Evolutionary conservation across 2,329 filamentous ascomycete genomes (phyloP), one percentile per base, ranked within the genome.

Genomic region (Dactylellina haptotyla): DNA sequence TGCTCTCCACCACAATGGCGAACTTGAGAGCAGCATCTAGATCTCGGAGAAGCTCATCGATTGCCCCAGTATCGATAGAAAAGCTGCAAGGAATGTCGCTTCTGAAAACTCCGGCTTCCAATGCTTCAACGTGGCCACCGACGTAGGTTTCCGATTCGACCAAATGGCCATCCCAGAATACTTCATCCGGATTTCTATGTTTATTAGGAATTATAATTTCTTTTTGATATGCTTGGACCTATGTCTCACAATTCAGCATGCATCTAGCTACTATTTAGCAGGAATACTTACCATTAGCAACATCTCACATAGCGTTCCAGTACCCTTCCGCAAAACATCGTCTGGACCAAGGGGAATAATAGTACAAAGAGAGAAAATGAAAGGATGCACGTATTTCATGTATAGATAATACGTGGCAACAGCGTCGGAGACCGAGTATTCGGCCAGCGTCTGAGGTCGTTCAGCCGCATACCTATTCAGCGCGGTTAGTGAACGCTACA

Each of bases 311-410:
- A 99, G 86, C 0, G 95, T 99, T 81, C 95, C 95, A 0, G 95
- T 99, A 80, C 95, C 95, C 81, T 99, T 99, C 77, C 95, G 88
- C 78, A 98, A 81, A 1, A 93, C 92, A 79, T 98, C 95, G 79
- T 99, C 94, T 32, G 93, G 92, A 46, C 92, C 92, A 0, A 99
- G 85, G 0, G 95, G 95, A 80, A 99, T 85, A 82, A 99, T 97
- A 0, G 93, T 99, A 82, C 95, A 99, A 0, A 99, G 84, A 0
- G 96, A 98, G 85, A 99, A 99, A 80, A 99, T 95, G 84, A 99
- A 99, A 2, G 95, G 95, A 80, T 99, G 95, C n/a, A 99, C 92
- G 81, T 99, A 99, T 89, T 99, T 99, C 96, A 99, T 99, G 85
- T 99, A 99, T 75, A 99, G 84, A 80, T 99, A 99, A 80, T 99